Percentiles rank a stretch among this genome's conserved stretches.
Conservation (phyloP, 176 grass and related monocot genomes). For the Oryza meridionalis region DNA sequence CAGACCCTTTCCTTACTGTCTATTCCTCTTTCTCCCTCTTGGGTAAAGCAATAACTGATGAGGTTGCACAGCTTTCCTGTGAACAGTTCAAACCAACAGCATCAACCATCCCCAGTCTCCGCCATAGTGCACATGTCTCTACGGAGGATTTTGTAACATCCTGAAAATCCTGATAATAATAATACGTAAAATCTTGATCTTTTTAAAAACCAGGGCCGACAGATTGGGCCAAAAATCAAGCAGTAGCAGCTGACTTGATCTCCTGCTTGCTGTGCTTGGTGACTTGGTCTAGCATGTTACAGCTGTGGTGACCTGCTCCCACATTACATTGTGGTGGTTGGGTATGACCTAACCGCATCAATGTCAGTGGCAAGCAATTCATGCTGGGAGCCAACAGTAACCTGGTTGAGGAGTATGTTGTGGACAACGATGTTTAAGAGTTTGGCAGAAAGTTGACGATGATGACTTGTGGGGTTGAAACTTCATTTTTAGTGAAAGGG, state of each 20-base stretch:
- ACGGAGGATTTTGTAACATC: not conserved
- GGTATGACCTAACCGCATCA: not conserved
- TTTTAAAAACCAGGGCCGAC: too few species aligned
- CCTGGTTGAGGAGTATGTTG: not conserved
- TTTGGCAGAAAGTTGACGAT: not conserved
- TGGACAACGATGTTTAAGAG: not conserved
- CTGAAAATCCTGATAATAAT: too few species aligned
- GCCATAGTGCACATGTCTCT: not conserved
- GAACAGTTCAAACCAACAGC: not conserved
- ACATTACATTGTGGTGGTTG: not conserved
- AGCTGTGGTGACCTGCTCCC: not conserved
- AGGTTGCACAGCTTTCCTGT: too few species aligned
- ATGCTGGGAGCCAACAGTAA: not conserved
- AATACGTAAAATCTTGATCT: too few species aligned
- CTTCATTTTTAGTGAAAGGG: too few species aligned
- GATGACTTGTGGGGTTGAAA: not conserved
- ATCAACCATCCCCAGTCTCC: not conserved
- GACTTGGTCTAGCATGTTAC: not conserved
- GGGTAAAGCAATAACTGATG: too few species aligned
- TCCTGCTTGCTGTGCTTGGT: not conserved
- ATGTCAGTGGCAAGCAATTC: not conserved
- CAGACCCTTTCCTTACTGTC: too few species aligned
- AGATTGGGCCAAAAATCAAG: not conserved
- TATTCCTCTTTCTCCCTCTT: too few species aligned
- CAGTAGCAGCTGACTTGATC: not conserved